A percentile compares a stretch with the other conserved stretches of the same genome.
phyloP scores from a whole-genome alignment of 305 asterid species.

The Plantago rigida region DNA sequence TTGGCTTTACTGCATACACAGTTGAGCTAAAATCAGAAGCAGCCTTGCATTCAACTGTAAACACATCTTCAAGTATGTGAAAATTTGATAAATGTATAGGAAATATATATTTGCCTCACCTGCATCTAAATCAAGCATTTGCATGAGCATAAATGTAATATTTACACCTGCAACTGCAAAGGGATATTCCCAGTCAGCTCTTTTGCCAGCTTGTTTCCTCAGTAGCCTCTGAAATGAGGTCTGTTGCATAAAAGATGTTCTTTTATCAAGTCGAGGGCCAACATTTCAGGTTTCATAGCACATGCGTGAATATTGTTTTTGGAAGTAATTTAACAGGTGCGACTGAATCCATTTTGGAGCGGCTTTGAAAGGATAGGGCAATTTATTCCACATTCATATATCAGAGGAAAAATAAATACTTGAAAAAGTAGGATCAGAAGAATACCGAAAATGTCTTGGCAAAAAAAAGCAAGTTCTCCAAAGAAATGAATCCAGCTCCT shows the following conservation, averaged over 20 bases:
- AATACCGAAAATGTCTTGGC: constrained; percentile 60
- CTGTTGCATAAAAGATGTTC: constrained; percentile 26
- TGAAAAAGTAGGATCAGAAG: constrained; percentile 11
- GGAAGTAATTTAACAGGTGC: neutral
- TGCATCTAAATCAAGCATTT: constrained; percentile 75
- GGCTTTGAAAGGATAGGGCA: neutral
- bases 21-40: constrained; percentile 23
- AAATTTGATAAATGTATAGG: neutral
- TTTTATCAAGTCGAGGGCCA: constrained; percentile 1
- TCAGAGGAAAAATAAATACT: neutral
- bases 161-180: constrained; percentile 45
- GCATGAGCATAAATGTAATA: constrained; percentile 51
- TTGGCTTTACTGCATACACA: constrained; percentile 35
- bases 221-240: constrained; percentile 51
- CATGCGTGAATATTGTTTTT: neutral
- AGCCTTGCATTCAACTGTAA: constrained; percentile 17
- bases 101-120: constrained; percentile 32
- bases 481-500: constrained; percentile 71
- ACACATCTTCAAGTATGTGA: constrained; percentile 4
- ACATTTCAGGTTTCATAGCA: neutral
- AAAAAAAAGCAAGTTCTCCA: constrained; percentile 68
- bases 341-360: neutral
- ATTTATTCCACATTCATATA: neutral
- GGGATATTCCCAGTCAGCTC: constrained; percentile 63
- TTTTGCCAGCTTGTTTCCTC: constrained; percentile 55